Percentiles rank a stretch among this genome's conserved stretches.
These are phyloP conservation scores for Stygiomarasmius scandens DNA, from an alignment of 1,284 basidiomycete species.

Conservation along the genomic window DNA sequence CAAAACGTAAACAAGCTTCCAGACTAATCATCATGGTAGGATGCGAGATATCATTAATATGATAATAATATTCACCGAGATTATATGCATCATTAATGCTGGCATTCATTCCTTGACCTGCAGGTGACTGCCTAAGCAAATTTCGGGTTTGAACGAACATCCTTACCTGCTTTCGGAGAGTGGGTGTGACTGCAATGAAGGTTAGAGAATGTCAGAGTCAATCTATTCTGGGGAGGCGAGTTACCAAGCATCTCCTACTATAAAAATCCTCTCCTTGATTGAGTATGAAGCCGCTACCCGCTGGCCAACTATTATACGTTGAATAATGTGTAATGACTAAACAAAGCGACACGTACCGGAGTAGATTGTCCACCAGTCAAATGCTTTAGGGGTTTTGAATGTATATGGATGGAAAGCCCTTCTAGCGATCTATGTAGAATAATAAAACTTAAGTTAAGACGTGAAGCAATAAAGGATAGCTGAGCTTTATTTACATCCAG, in stretches of 20 bases:
- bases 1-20: slow-evolving; percentile 78
- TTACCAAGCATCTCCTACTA: slow-evolving; percentile 74
- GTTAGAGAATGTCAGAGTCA: background rate
- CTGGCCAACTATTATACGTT: slow-evolving; percentile 56
- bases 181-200: slow-evolving; percentile 63
- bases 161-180: slow-evolving; percentile 71
- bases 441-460: background rate
- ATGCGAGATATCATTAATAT: too few relatives aligned
- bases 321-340: background rate
- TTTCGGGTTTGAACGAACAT: background rate
- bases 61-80: slow-evolving; percentile 44
- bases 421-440: slow-evolving; percentile 50
- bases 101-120: slow-evolving; percentile 75
- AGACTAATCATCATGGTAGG: slow-evolving; percentile 50
- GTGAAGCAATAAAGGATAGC: too few relatives aligned
- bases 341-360: slow-evolving; percentile 50
- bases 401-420: slow-evolving; percentile 71
- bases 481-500: slow-evolving; percentile 57
- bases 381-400: slow-evolving; percentile 55
- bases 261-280: slow-evolving; percentile 72
- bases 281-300: slow-evolving; percentile 74
- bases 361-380: slow-evolving; percentile 86
- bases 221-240: background rate
- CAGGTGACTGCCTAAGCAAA: background rate
- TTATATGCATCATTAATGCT: slow-evolving; percentile 87